Conservation (phyloP, 2,329 filamentous ascomycete species). For the Beauveria australis region DNA sequence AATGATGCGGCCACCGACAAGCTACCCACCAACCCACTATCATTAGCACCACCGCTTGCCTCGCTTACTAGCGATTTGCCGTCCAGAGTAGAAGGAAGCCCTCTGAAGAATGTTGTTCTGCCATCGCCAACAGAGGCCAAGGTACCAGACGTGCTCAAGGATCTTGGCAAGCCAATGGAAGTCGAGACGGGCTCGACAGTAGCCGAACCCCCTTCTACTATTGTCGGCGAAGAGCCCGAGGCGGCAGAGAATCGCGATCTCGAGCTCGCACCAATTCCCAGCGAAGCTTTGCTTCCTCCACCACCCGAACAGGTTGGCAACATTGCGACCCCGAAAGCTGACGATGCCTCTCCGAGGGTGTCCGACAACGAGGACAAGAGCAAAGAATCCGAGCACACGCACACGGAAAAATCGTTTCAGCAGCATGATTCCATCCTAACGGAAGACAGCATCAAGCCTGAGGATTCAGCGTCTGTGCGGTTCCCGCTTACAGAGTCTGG, state of each 20-base stretch:
- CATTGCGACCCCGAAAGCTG: conserved; percentile 26
- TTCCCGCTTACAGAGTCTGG: conserved; percentile 22
- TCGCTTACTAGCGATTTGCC: conserved; percentile 22
- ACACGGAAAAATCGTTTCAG: conserved; percentile 17
- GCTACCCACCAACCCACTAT: conserved; percentile 21
- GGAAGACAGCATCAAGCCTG: conserved; percentile 30
- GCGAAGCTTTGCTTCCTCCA: conserved; percentile 24
- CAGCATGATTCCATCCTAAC: conserved; percentile 27
- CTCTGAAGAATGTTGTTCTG: conserved; percentile 43
- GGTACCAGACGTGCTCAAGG: background rate
- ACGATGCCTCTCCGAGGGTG: conserved; percentile 18
- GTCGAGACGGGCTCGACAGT: conserved; percentile 18
- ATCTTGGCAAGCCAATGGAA: conserved; percentile 4
- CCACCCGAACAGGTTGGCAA: conserved; percentile 33
- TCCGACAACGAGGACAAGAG: conserved; percentile 20
- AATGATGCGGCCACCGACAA: conserved; percentile 25
- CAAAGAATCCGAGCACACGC: conserved; percentile 18
- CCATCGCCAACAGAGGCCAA: conserved; percentile 35
- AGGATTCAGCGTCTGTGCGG: conserved; percentile 28
- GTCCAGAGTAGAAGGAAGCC: conserved; percentile 39
- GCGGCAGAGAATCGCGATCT: conserved; percentile 20
- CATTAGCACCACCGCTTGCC: conserved; percentile 23
- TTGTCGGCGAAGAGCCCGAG: conserved; percentile 23
- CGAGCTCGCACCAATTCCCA: background rate
- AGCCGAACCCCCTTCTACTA: conserved; percentile 24